Conservation (phyloP, 1,284 basidiomycete genomes). For the Moesziomyces sp. region DNA sequence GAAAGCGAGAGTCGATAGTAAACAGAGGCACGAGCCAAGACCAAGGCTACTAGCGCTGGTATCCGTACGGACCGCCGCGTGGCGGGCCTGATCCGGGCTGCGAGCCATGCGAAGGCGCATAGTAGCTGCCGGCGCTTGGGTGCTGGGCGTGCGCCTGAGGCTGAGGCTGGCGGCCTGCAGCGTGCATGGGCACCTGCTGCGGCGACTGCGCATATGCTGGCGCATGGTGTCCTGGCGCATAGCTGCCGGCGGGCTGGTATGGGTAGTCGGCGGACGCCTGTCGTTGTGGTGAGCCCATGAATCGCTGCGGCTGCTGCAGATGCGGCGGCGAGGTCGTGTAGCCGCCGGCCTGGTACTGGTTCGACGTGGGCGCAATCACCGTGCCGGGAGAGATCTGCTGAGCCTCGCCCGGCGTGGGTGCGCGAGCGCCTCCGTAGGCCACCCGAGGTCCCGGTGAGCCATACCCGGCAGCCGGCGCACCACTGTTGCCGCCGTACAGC, state of each 20-base stretch:
- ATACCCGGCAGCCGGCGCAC: slow-evolving; percentile 10
- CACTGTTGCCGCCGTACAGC: slow-evolving; percentile 24
- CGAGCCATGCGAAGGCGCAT: slow-evolving; percentile 17
- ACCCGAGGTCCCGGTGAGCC: slow-evolving; percentile 14
- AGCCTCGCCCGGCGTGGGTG: slow-evolving; percentile 10
- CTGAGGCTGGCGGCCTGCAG: slow-evolving; percentile 23
- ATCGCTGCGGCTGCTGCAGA: slow-evolving; percentile 23
- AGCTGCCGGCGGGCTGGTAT: slow-evolving; percentile 22
- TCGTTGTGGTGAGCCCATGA: slow-evolving; percentile 21
- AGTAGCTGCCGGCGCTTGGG: slow-evolving; percentile 26
- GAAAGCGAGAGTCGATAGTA: not conserved
- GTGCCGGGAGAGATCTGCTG: slow-evolving; percentile 45
- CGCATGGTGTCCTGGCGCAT: slow-evolving; percentile 7
- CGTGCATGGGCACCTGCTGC: slow-evolving; percentile 13
- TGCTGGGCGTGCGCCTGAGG: slow-evolving; percentile 24
- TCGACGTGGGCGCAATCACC: slow-evolving; percentile 23
- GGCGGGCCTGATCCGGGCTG: slow-evolving; percentile 23
- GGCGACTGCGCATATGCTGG: too few relatives aligned
- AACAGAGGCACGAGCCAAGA: not conserved
- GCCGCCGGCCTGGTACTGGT: slow-evolving; percentile 18
- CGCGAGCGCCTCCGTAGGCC: slow-evolving; percentile 16
- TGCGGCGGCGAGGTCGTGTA: slow-evolving; percentile 29
- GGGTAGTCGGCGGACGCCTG: slow-evolving; percentile 40
- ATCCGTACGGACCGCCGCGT: slow-evolving; percentile 17
- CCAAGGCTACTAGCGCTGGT: slow-evolving; percentile 16